These are phyloP conservation scores for Agapanthus africanus DNA, from an alignment of 106 monocot genomes.

Conservation along the genomic window DNA sequence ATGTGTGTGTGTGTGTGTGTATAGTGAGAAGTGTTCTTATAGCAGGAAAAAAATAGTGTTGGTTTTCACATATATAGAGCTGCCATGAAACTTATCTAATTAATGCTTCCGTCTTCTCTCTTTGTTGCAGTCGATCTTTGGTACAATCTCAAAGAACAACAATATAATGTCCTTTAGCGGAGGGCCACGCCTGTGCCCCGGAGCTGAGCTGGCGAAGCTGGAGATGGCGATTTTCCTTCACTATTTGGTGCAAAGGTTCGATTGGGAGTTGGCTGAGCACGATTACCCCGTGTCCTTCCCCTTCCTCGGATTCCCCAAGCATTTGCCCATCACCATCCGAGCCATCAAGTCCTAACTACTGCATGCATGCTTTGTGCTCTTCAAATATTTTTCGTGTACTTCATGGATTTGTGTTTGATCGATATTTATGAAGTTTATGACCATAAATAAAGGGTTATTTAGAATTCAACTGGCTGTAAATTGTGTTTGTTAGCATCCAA, in stretches of 20 bases:
- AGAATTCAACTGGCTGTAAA: no score
- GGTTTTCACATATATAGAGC: no score
- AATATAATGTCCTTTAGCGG: slow-evolving; percentile 32
- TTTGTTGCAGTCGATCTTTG: slow-evolving; percentile 10
- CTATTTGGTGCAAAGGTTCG: slow-evolving; percentile 31
- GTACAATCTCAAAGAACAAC: neutral
- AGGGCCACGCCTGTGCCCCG: slow-evolving; percentile 38
- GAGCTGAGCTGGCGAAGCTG: slow-evolving; percentile 36
- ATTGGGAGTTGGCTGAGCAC: slow-evolving; percentile 39
- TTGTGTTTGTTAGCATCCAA: no score
- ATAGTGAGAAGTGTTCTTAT: neutral
- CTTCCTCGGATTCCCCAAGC: slow-evolving; percentile 47
- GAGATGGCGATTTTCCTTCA: slow-evolving; percentile 39
- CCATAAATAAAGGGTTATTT: no score
- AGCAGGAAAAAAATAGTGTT: no score
- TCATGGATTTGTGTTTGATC: no score
- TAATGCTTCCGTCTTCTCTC: neutral
- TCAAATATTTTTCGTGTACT: no score
- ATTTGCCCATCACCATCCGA: slow-evolving; percentile 32
- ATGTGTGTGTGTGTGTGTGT: neutral
- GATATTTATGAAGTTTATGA: no score
- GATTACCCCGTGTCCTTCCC: slow-evolving; percentile 40
- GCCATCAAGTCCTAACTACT: no score
- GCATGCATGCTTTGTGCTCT: no score
- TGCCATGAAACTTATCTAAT: no score